Conservation (phyloP, 495 filamentous ascomycete genomes). For the Daldinia loculata region DNA sequence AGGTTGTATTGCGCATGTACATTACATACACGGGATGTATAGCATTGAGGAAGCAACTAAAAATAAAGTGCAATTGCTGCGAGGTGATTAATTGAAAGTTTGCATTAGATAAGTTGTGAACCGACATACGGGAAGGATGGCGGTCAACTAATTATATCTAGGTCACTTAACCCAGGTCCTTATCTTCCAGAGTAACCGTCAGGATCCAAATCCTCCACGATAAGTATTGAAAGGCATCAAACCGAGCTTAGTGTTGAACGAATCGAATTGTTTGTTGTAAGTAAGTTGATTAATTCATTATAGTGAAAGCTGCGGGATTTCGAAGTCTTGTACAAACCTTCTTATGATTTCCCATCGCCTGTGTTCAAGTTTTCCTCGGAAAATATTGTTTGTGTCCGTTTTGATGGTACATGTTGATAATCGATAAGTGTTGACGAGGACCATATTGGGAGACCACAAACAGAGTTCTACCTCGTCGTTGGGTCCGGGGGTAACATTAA, state of each 20-base stretch:
- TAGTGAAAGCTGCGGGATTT: too few species aligned
- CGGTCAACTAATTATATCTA: background rate
- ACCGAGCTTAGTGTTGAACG: background rate
- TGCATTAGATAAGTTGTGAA: background rate
- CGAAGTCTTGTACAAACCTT: too few species aligned
- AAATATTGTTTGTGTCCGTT: background rate
- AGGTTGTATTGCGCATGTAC: too few species aligned
- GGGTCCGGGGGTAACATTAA: too few species aligned
- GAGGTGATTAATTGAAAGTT: background rate
- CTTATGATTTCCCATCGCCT: too few species aligned
- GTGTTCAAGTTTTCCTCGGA: background rate
- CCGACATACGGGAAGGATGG: background rate
- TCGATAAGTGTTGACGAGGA: background rate
- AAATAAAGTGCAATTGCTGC: too few species aligned
- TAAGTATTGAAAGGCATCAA: background rate
- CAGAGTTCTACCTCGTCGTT: too few species aligned
- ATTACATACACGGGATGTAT: too few species aligned
- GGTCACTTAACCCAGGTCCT: background rate
- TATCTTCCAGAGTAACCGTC: background rate
- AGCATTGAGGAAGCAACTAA: too few species aligned
- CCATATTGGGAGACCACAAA: background rate
- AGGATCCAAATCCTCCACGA: background rate
- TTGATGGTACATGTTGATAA: background rate
- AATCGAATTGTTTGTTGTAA: too few species aligned
- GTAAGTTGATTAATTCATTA: too few species aligned